Evolutionary conservation across 352 stramenopile species (phyloP).

Genomic region (Pythium rhizo-oryzae): DNA sequence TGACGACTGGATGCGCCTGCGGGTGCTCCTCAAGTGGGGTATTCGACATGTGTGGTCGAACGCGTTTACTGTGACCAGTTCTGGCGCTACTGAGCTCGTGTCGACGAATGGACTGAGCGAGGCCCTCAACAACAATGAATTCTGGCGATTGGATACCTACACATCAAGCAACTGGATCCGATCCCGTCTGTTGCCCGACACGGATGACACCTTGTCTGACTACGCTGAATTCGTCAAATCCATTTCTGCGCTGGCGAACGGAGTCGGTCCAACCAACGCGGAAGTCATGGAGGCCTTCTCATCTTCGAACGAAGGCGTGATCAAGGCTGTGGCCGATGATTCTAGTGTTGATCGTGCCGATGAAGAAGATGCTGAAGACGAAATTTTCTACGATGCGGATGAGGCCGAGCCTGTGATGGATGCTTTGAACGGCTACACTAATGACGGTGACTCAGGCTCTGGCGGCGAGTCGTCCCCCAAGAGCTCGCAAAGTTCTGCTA

Average conservation of each 20-base stretch:
- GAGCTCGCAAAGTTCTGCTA: conserved; percentile 4
- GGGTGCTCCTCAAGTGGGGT: conserved; percentile 77
- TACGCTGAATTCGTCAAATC: conserved; percentile 46
- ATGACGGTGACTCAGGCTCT: conserved; percentile 30
- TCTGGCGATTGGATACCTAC: conserved; percentile 81
- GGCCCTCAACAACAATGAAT: conserved; percentile 57
- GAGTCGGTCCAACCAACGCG: neutral
- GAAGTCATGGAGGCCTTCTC: conserved; percentile 29
- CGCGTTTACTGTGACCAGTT: conserved; percentile 14
- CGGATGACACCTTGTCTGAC: conserved; percentile 64
- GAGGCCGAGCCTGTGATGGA: conserved; percentile 29
- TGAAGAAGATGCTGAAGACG: conserved; percentile 30
- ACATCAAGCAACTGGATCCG: conserved; percentile 90
- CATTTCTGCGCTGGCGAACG: conserved; percentile 4
- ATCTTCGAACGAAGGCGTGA: conserved; percentile 14
- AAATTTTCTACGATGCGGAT: conserved; percentile 40
- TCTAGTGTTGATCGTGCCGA: neutral
- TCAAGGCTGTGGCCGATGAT: conserved; percentile 26
- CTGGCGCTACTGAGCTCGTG: conserved; percentile 14
- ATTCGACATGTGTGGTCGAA: conserved; percentile 77
- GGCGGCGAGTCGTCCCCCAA: conserved; percentile 23
- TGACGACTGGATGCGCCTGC: conserved; percentile 87
- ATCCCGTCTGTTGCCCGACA: conserved; percentile 79
- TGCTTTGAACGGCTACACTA: conserved; percentile 22
- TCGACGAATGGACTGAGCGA: conserved; percentile 24